Conservation (phyloP, 23 red algal genomes). For the Gracilaria domingensis region DNA sequence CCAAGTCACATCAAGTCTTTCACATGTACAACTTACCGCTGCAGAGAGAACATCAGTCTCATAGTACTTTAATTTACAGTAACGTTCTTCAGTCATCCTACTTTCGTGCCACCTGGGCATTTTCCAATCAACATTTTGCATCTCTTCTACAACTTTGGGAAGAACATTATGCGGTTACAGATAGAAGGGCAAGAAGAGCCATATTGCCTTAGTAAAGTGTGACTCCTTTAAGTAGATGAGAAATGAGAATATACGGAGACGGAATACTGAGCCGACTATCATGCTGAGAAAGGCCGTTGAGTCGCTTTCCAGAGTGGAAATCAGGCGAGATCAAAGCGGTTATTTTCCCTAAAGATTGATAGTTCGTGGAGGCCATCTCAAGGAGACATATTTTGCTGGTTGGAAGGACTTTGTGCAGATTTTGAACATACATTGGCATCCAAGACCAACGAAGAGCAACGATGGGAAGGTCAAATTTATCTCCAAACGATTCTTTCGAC, state of each 20-base stretch:
- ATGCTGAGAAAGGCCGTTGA: neutral
- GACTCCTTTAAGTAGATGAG: neutral
- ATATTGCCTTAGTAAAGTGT: neutral
- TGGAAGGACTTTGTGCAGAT: neutral
- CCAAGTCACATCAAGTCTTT: too few species aligned
- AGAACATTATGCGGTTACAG: too few species aligned
- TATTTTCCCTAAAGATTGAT: slow-evolving; percentile 1
- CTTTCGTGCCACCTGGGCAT: too few species aligned
- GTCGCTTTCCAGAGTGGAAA: slow-evolving; percentile 21
- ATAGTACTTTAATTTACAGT: too few species aligned
- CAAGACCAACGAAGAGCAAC: neutral
- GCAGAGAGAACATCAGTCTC: too few species aligned
- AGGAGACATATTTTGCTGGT: neutral
- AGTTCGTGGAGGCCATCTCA: slow-evolving; percentile 2
- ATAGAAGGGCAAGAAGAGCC: too few species aligned
- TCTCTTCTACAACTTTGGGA: too few species aligned
- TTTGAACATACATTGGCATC: neutral
- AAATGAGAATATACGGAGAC: neutral
- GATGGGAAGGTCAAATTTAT: neutral
- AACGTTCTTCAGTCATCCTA: too few species aligned
- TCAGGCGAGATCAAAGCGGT: neutral
- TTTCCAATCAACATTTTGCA: too few species aligned
- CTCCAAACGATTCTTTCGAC: slow-evolving; percentile 12
- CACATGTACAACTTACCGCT: too few species aligned
- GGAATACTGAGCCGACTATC: neutral